Conservation (phyloP, 169 alveolate genomes). For the Neospora caninum region DNA sequence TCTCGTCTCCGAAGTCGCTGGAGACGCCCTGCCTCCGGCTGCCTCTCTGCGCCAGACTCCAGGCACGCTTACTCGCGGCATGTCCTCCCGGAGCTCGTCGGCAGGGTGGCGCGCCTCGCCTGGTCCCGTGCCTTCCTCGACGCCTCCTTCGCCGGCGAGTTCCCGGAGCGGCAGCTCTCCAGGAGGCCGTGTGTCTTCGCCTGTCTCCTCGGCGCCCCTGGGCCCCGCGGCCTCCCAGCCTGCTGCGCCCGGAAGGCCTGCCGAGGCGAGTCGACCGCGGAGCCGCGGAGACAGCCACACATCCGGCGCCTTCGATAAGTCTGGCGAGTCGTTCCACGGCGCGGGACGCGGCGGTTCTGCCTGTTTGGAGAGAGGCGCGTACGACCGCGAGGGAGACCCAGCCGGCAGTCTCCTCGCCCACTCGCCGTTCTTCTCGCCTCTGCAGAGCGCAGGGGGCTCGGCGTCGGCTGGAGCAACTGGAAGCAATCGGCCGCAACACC, state of each 20-base stretch:
- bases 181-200: background rate
- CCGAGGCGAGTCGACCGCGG: background rate
- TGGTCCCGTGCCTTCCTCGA: background rate
- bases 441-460: background rate
- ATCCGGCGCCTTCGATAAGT: background rate
- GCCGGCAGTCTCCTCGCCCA: background rate
- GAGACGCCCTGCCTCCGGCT: too few species aligned
- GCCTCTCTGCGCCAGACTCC: background rate
- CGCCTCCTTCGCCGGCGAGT: background rate
- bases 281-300: constrained; percentile 19
- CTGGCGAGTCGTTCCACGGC: background rate
- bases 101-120: background rate
- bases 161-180: constrained; percentile 14
- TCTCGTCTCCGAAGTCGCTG: too few species aligned
- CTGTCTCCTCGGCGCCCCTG: constrained; percentile 9
- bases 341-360: background rate
- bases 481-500: constrained; percentile 52
- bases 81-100: background rate
- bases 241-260: background rate
- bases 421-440: constrained; percentile 6
- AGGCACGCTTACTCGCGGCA: background rate
- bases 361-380: background rate
- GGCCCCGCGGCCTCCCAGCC: background rate
- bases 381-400: background rate
- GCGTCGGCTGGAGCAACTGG: background rate